Evolutionary conservation across 1,284 basidiomycete genomes (phyloP), one percentile per base, ranked within the genome.

Genomic region (Ustilago vetiveriae): DNA sequence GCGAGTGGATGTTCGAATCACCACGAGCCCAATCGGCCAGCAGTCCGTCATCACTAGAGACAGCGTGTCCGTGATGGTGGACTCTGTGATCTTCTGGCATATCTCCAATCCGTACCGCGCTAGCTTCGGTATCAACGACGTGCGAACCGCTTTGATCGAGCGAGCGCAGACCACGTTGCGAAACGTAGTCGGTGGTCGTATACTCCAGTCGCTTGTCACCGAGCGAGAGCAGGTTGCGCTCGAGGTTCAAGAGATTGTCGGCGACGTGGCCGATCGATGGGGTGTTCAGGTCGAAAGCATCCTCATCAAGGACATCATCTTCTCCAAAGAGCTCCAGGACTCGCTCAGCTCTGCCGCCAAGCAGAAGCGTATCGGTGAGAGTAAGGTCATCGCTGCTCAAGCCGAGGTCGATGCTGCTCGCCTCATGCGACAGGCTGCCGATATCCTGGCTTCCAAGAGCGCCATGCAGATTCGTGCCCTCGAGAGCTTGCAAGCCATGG

Each of bases 391-490:
- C 76, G 93, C 93, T 41, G 95, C 94, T 0, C 88, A 92, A 64
- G 95, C 94, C 17, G 94, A 98, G 84, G 94, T 97, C 66, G 92
- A 96, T 81, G 87, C 92, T 35, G 93, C 94, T 38, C 88, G 92
- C 74, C 88, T 97, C 81, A 96, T 97, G 94, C 53, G 76, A 26
- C 73, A 93, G 82, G 92, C 92, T 6, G 92, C 92, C 51, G 55
- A 59, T 35, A 57, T 70, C 36, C 39, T 69, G 35, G 58, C 60
- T 1, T 60, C 63, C 8, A 93, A 92, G 17, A 92, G 94, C 22
- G 94, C 94, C 58, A 96, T 98, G 92, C 93, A 96, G 84, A 97
- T 97, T 82, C 87, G 94, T 66, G 92, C 95, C 82, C 87, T 97
- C 71, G 94, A 96, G 84, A 92, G 93, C 35, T 84, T 92, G 76